A percentile compares a stretch with the other conserved stretches of the same genome.
phyloP scores from a whole-genome alignment of 2,329 filamentous ascomycete genomes.

The Thelonectria rubi region DNA sequence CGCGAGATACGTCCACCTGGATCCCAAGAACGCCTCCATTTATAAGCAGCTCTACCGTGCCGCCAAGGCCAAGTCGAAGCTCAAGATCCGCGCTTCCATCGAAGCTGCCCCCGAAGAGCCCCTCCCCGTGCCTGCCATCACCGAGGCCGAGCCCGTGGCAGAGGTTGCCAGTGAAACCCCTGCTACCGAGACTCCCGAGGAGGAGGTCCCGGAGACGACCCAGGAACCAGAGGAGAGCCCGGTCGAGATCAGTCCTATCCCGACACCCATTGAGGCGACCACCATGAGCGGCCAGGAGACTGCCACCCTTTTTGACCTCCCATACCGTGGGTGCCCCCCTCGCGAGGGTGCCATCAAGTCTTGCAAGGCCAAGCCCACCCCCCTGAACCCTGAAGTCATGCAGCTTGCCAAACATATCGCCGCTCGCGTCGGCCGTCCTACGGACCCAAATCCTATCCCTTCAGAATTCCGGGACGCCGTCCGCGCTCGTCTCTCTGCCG shows the following conservation, averaged over 20 bases:
- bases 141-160: constrained; percentile 63
- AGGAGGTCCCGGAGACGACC: constrained; percentile 14
- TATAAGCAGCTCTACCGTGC: constrained; percentile 98
- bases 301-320: constrained; percentile 35
- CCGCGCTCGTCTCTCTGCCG: background rate
- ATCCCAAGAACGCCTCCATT: constrained; percentile 78
- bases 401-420: background rate
- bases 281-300: constrained; percentile 29
- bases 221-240: constrained; percentile 30
- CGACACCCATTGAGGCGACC: constrained; percentile 35
- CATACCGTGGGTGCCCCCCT: constrained; percentile 33
- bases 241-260: constrained; percentile 27
- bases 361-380: background rate
- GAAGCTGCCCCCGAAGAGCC: constrained; percentile 46
- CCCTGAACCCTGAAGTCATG: background rate
- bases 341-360: too few species aligned
- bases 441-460: too few species aligned
- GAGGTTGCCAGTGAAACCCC: constrained; percentile 40
- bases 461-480: background rate
- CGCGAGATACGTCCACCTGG: constrained; percentile 79
- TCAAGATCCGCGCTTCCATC: constrained; percentile 80
- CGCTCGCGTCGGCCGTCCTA: background rate
- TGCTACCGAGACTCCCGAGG: constrained; percentile 23
- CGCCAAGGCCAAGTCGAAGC: constrained; percentile 97
- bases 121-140: constrained; percentile 54